These are phyloP conservation scores for Oenanthe sinensis DNA, from an alignment of 129 eudicot genomes.

Conservation along the genomic window DNA sequence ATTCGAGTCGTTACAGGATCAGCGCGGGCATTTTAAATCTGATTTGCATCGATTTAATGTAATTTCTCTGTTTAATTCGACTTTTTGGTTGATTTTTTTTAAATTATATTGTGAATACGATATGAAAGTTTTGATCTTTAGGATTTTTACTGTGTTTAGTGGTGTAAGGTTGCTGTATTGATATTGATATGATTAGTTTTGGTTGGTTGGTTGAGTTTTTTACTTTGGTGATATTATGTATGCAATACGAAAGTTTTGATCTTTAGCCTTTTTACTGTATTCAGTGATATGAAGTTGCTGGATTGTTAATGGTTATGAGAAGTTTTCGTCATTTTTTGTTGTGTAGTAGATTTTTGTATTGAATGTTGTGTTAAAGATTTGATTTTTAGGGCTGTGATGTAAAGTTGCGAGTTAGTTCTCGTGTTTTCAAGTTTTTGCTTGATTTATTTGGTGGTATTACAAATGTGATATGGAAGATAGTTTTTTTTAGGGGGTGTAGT, in stretches of 20 bases:
- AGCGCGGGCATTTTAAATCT: constrained; percentile 86
- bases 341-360: too few species aligned
- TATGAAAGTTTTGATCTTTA: not conserved
- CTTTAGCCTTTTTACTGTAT: not conserved
- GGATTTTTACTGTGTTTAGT: not conserved
- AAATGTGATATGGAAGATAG: not conserved
- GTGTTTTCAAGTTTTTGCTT: too few species aligned
- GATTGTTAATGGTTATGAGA: not conserved
- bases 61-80: not conserved
- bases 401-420: not conserved
- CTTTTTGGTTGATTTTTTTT: not conserved
- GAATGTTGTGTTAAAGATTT: too few species aligned
- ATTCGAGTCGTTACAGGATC: constrained; percentile 77
- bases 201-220: not conserved
- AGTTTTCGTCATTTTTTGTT: too few species aligned
- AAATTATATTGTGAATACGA: not conserved
- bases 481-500: not conserved
- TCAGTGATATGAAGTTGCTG: not conserved
- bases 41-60: constrained; percentile 93
- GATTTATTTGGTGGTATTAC: too few species aligned
- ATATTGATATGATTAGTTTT: not conserved
- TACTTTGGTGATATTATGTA: not conserved
- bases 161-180: not conserved
- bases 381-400: too few species aligned
- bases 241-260: too few species aligned